Conservation (phyloP, 441 rosid species). For the Populus hybrid region DNA sequence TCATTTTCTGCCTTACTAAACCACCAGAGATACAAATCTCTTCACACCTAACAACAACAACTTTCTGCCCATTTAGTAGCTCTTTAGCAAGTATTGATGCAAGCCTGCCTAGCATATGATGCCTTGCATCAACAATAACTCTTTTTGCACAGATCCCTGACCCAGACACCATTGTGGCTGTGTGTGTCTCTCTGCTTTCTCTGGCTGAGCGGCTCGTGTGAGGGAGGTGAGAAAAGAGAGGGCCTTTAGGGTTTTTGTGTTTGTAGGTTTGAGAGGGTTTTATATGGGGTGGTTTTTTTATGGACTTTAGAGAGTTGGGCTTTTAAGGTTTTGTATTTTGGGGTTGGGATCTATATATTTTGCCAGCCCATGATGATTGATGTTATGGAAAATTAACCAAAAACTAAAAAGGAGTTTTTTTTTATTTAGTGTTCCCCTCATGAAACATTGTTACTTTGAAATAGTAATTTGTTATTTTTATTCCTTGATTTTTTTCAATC, state of each 20-base stretch:
- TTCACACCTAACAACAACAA: slow-evolving; percentile 81
- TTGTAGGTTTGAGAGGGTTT: not conserved
- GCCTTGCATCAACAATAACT: slow-evolving; percentile 80
- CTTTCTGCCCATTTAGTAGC: slow-evolving; percentile 79
- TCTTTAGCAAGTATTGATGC: slow-evolving; percentile 81
- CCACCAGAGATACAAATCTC: slow-evolving; percentile 93
- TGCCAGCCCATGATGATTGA: not conserved
- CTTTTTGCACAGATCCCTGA: slow-evolving; percentile 79
- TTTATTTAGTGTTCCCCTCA: too few species aligned
- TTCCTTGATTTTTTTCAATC: too few species aligned
- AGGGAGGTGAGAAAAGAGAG: not conserved
- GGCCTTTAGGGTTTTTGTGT: slow-evolving; percentile 19
- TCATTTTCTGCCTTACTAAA: slow-evolving; percentile 89
- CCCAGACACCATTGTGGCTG: slow-evolving; percentile 67
- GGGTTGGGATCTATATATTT: not conserved
- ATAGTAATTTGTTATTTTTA: too few species aligned
- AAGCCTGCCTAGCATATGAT: slow-evolving; percentile 79
- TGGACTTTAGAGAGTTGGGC: not conserved
- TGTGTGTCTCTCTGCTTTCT: too few species aligned
- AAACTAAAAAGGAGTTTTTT: too few species aligned
- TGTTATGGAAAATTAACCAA: too few species aligned
- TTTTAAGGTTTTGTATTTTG: not conserved
- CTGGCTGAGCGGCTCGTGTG: not conserved
- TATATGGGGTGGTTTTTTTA: not conserved
- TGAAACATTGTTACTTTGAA: too few species aligned